phyloP scores from a whole-genome alignment of 169 alveolate species.

The Plasmodium blacklocki region DNA sequence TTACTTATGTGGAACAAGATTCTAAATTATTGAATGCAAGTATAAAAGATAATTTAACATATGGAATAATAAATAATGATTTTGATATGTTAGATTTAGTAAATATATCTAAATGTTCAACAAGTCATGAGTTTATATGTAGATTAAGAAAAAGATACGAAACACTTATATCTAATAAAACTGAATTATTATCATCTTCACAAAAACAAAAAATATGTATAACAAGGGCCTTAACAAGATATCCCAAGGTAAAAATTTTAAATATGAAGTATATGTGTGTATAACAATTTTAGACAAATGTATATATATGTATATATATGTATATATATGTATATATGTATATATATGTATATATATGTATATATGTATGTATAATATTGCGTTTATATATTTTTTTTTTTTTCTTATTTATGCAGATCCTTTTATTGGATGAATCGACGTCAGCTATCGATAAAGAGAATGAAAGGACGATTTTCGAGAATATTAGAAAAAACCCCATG shows the following conservation, averaged over 20 bases:
- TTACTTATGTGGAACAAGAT: slow-evolving; percentile 53
- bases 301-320: neutral
- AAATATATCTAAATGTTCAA: slow-evolving; percentile 49
- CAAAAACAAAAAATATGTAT: slow-evolving; percentile 89
- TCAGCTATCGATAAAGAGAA: slow-evolving; percentile 87
- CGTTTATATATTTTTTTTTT: neutral
- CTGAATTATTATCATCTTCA: slow-evolving; percentile 82
- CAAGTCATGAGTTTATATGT: slow-evolving; percentile 57
- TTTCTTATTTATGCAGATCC: slow-evolving; percentile 55
- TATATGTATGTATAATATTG: neutral
- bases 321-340: neutral
- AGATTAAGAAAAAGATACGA: slow-evolving; percentile 64
- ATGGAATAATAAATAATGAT: slow-evolving; percentile 20
- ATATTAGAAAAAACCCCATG: slow-evolving; percentile 38
- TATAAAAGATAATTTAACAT: slow-evolving; percentile 40
- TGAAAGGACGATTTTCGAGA: slow-evolving; percentile 74
- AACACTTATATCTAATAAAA: slow-evolving; percentile 17
- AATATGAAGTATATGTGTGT: neutral
- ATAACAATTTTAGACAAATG: no score
- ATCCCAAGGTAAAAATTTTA: slow-evolving; percentile 56
- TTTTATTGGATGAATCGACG: slow-evolving; percentile 94
- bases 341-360: neutral
- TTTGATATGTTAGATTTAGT: slow-evolving; percentile 54
- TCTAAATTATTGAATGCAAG: slow-evolving; percentile 47
- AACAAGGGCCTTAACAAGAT: slow-evolving; percentile 82